Percentiles rank a stretch among this genome's conserved stretches.
Evolutionary conservation across 2,329 filamentous ascomycete genomes (phyloP).

Genomic region (Monosporascus sp.): DNA sequence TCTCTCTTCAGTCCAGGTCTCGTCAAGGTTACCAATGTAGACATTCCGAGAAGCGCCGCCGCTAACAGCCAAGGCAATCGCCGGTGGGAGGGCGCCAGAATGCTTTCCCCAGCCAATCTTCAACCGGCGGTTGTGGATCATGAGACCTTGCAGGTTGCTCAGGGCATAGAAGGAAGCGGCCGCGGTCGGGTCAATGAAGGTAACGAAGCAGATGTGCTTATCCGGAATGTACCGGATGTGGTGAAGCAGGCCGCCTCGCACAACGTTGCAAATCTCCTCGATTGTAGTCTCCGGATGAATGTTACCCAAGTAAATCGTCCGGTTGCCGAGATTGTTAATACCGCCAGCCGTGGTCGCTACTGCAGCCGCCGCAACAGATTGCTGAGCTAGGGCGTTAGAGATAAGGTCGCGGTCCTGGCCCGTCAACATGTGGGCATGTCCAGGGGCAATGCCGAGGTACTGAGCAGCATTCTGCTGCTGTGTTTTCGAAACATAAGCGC

Average conservation of each 20-base stretch:
- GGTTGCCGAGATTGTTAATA: conserved; percentile 94
- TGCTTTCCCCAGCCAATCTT: conserved; percentile 99
- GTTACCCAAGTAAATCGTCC: conserved; percentile 96
- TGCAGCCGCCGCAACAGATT: conserved; percentile 93
- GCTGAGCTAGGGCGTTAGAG: conserved; percentile 91
- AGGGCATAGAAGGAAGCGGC: conserved; percentile 97
- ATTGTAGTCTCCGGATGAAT: conserved; percentile 99
- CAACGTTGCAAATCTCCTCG: conserved; percentile 99
- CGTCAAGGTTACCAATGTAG: conserved; percentile 95
- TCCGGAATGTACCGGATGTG: conserved; percentile 99
- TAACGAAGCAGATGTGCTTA: conserved; percentile 99
- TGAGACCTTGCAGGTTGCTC: conserved; percentile 93
- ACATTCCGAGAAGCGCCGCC: conserved; percentile 97
- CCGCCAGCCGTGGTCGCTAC: conserved; percentile 95
- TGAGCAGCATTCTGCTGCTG: conserved; percentile 99
- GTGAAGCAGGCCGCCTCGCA: conserved; percentile 89
- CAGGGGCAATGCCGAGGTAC: conserved; percentile 93
- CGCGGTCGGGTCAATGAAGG: conserved; percentile 97
- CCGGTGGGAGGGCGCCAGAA: conserved; percentile 90
- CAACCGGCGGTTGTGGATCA: conserved; percentile 97
- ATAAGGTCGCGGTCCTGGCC: conserved; percentile 95
- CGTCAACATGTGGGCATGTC: conserved; percentile 93
- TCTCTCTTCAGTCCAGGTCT: conserved; percentile 95
- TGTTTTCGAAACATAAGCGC: conserved; percentile 97
- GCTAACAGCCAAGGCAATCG: conserved; percentile 92